These are phyloP conservation scores for Daedaleopsis nitida DNA, from an alignment of 768 basidiomycete species.

Conservation along the genomic window DNA sequence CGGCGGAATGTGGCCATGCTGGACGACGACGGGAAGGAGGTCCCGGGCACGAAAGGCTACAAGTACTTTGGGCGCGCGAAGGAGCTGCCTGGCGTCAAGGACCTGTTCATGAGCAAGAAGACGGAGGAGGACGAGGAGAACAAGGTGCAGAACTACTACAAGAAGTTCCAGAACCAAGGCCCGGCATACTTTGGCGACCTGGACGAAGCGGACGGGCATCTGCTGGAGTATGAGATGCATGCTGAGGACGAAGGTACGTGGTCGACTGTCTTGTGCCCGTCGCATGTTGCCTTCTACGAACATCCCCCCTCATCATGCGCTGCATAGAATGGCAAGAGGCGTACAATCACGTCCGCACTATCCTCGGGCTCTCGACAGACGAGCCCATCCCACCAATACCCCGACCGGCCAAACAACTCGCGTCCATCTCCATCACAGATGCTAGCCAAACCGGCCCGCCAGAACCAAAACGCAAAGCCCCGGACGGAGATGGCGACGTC, in stretches of 20 bases:
- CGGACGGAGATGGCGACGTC: slow-evolving; percentile 42
- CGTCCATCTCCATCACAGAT: slow-evolving; percentile 29
- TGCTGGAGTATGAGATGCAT: slow-evolving; percentile 71
- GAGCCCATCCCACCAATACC: slow-evolving; percentile 56
- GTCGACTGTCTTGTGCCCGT: neutral
- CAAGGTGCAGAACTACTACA: slow-evolving; percentile 71
- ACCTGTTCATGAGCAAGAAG: slow-evolving; percentile 88
- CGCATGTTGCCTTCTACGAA: neutral
- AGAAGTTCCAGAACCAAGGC: slow-evolving; percentile 86
- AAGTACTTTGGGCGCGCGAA: slow-evolving; percentile 99
- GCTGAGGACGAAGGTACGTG: slow-evolving; percentile 74
- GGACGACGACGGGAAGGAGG: slow-evolving; percentile 94
- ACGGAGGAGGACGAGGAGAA: slow-evolving; percentile 90
- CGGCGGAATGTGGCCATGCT: slow-evolving; percentile 91
- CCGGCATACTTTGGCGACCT: slow-evolving; percentile 90
- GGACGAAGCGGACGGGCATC: slow-evolving; percentile 72
- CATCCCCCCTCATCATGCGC: neutral
- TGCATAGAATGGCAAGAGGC: slow-evolving; percentile 67
- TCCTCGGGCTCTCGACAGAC: slow-evolving; percentile 53
- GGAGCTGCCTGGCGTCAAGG: slow-evolving; percentile 92
- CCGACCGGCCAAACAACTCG: slow-evolving; percentile 32
- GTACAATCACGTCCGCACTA: slow-evolving; percentile 53
- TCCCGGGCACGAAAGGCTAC: slow-evolving; percentile 96
- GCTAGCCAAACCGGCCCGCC: slow-evolving; percentile 25
- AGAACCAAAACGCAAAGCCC: slow-evolving; percentile 58